These are phyloP conservation scores for sorghum (Sorghum bicolor) DNA, from an alignment of 176 grass and related monocot genomes.

Conservation along the genomic window Sorghum_bicolor_NCBIv3 NC_012870.2:50154001-50154500, in stretches of 20 bases:
- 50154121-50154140: no score
- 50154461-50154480: not conserved
- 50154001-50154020: constrained; percentile 8
- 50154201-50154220: no score
- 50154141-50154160: no score
- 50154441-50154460: not conserved
- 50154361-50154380: not conserved
- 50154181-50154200: no score
- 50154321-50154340: not conserved
- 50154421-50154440: not conserved
- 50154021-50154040: not conserved
- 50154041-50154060: not conserved
- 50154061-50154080: not conserved
- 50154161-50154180: no score
- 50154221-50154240: no score
- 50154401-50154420: not conserved
- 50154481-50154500: not conserved
- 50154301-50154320: not conserved
- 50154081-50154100: no score
- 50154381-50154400: not conserved
- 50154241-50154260: not conserved
- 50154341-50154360: not conserved
- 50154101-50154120: no score
- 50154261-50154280: not conserved
- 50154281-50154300: not conserved